Conservation (phyloP, 164 flowering plant genomes). For the Akebia trifoliata region DNA sequence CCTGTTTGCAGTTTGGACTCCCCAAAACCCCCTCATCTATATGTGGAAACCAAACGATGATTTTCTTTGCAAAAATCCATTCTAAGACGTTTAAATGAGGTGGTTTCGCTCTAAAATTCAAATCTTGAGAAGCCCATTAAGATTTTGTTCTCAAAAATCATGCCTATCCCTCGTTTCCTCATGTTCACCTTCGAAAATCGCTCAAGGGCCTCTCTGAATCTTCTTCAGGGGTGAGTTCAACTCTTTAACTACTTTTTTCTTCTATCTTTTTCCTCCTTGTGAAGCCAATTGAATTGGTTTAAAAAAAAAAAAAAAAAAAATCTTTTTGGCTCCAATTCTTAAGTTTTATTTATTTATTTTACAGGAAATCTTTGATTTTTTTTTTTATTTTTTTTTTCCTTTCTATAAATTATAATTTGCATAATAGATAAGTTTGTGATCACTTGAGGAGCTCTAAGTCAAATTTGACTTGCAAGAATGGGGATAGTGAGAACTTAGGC, state of each 20-base stretch:
- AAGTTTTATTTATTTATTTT: too few relatives aligned
- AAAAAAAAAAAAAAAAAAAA: too few relatives aligned
- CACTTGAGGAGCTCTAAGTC: too few relatives aligned
- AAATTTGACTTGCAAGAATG: too few relatives aligned
- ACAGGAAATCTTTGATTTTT: too few relatives aligned
- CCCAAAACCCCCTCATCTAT: neutral
- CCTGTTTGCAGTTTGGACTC: neutral
- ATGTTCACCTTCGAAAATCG: constrained; percentile 5
- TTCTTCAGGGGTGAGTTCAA: constrained; percentile 5
- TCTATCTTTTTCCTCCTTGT: neutral
- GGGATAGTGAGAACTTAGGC: too few relatives aligned
- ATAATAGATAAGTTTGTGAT: too few relatives aligned
- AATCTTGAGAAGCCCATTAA: neutral
- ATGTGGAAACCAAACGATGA: neutral
- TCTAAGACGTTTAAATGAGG: neutral
- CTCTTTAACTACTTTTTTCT: neutral
- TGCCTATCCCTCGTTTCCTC: constrained; percentile 12
- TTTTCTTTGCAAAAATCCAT: neutral
- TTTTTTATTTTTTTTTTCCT: too few relatives aligned
- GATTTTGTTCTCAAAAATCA: neutral
- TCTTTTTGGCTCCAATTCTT: too few relatives aligned
- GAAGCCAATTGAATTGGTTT: too few relatives aligned
- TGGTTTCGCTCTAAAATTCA: neutral
- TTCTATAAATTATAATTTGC: too few relatives aligned
- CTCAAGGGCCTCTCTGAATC: constrained; percentile 9